Evolutionary conservation across 495 filamentous ascomycete genomes (phyloP).

Genomic region (Elasticomyces elasticus): DNA sequence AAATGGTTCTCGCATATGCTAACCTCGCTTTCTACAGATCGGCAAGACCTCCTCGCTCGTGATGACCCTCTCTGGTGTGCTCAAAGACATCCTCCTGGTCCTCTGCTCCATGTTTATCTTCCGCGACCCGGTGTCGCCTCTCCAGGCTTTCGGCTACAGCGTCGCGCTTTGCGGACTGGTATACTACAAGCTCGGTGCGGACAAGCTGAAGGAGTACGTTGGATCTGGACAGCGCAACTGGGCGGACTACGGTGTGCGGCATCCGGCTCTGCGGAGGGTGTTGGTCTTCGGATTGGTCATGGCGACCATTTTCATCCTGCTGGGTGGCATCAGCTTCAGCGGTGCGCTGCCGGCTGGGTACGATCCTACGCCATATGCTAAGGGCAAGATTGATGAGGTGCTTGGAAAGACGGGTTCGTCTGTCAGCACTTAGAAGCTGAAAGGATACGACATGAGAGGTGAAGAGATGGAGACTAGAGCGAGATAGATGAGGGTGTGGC

Average conservation of each 20-base stretch:
- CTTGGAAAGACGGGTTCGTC: constrained; percentile 5
- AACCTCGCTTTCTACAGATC: constrained; percentile 48
- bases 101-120: constrained; percentile 81
- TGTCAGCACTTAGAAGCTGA: background rate
- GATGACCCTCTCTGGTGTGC: constrained; percentile 92
- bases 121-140: constrained; percentile 65
- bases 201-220: constrained; percentile 70
- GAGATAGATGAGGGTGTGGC: background rate
- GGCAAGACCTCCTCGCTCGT: constrained; percentile 94
- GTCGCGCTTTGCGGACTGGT: constrained; percentile 83
- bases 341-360: constrained; percentile 15
- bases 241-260: constrained; percentile 73
- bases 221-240: constrained; percentile 58
- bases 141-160: constrained; percentile 92
- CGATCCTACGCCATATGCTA: constrained; percentile 11
- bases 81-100: constrained; percentile 97
- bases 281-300: constrained; percentile 54
- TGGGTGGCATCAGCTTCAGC: constrained; percentile 41
- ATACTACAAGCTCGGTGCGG: constrained; percentile 92
- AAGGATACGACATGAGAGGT: background rate
- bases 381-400: constrained; percentile 8
- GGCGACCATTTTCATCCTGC: constrained; percentile 56
- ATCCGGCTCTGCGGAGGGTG: constrained; percentile 66
- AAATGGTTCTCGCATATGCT: background rate
- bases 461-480: background rate